phyloP scores from a whole-genome alignment of 371 early-diverging fungal species.

The Lichtheimia hyalospora region DNA sequence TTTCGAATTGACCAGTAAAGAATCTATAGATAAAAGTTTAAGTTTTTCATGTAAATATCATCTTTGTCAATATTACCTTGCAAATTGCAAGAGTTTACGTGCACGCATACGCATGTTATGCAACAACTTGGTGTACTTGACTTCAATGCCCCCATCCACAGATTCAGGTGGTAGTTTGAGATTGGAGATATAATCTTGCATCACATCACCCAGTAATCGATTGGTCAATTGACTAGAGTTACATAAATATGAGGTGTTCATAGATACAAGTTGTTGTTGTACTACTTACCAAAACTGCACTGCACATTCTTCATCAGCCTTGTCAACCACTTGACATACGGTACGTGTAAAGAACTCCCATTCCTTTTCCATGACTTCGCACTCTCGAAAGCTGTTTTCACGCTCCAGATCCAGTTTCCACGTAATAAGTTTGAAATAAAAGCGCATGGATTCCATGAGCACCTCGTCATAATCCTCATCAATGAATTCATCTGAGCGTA shows the following conservation, averaged over 20 bases:
- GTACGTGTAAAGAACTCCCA: constrained; percentile 74
- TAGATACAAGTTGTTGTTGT: neutral
- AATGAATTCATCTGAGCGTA: constrained; percentile 54
- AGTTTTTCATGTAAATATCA: neutral
- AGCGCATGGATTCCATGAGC: constrained; percentile 72
- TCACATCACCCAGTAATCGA: constrained; percentile 46
- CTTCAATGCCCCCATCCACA: constrained; percentile 50
- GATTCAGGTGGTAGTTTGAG: constrained; percentile 38
- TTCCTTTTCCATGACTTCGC: constrained; percentile 80
- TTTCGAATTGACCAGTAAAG: constrained; percentile 69
- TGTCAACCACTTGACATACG: constrained; percentile 69
- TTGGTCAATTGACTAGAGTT: constrained; percentile 43
- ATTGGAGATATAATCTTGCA: constrained; percentile 49
- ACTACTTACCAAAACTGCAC: constrained; percentile 75
- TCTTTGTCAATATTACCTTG: constrained; percentile 35
- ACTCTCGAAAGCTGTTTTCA: constrained; percentile 68
- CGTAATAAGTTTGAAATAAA: constrained; percentile 76
- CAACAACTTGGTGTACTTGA: constrained; percentile 60
- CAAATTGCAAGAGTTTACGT: constrained; percentile 63
- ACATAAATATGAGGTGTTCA: neutral
- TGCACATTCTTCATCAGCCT: constrained; percentile 76
- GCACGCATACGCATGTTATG: constrained; percentile 68
- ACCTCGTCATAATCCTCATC: constrained; percentile 68
- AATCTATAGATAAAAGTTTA: constrained; percentile 35
- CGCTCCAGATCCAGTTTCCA: constrained; percentile 63